Percentiles rank a stretch among this genome's conserved stretches.
These are phyloP conservation scores for Phytopythium boreale DNA, from an alignment of 352 stramenopile species.

Conservation along the genomic window DNA sequence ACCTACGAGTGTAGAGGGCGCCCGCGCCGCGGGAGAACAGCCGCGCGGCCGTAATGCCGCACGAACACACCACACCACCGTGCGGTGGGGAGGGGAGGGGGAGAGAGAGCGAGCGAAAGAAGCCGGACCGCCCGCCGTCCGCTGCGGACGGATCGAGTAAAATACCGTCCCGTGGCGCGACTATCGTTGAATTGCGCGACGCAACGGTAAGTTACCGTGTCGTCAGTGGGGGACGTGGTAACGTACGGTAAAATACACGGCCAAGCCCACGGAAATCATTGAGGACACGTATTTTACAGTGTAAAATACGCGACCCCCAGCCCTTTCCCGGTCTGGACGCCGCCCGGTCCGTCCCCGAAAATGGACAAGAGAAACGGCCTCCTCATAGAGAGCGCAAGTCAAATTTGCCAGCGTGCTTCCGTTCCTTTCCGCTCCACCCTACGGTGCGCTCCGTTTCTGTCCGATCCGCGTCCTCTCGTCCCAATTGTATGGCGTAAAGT, in stretches of 20 bases:
- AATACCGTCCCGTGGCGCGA: not conserved
- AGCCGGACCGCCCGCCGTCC: not conserved
- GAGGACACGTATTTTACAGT: not conserved
- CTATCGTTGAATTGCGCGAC: not conserved
- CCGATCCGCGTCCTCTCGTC: not conserved
- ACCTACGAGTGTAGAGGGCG: slow-evolving; percentile 10
- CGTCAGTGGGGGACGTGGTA: not conserved
- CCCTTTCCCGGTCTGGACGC: not conserved
- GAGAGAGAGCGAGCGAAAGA: slow-evolving; percentile 2
- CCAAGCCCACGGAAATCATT: too few relatives aligned
- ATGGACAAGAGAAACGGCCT: not conserved
- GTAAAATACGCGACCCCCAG: not conserved
- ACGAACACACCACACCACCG: not conserved
- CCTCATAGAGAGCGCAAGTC: not conserved
- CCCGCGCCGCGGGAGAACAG: not conserved
- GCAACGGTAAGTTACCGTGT: not conserved
- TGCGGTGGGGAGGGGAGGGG: not conserved
- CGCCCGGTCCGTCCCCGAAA: not conserved
- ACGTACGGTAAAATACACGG: not conserved
- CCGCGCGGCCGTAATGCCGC: slow-evolving; percentile 1
- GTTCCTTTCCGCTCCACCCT: not conserved
- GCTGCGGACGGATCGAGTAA: not conserved
- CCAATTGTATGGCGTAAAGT: slow-evolving; percentile 1
- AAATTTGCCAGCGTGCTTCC: not conserved
- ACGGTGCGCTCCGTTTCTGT: not conserved